Evolutionary conservation across 148 eudicot genomes (phyloP).

Genomic region (Limonium bicolor): DNA sequence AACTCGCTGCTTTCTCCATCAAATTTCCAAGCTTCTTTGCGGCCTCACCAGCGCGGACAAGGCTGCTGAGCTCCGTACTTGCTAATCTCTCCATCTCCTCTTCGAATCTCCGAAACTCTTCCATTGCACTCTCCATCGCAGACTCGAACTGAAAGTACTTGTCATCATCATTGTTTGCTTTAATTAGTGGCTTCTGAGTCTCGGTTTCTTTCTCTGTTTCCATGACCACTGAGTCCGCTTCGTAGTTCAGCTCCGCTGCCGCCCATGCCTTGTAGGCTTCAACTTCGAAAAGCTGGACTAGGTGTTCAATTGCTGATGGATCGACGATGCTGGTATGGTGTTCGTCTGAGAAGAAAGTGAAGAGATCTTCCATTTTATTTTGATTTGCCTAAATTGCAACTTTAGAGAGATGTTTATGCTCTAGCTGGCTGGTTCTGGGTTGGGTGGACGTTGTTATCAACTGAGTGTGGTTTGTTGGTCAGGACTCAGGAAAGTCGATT

Average conservation of each 20-base stretch:
- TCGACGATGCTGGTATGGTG: constrained; percentile 50
- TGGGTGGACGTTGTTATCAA: too few species aligned
- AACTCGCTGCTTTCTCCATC: constrained; percentile 47
- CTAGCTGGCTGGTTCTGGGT: too few species aligned
- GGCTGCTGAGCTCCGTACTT: constrained; percentile 21
- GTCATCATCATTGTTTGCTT: too few species aligned
- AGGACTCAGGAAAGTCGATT: too few species aligned
- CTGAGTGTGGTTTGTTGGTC: too few species aligned
- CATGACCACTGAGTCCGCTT: constrained; percentile 19
- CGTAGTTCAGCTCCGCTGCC: constrained; percentile 32
- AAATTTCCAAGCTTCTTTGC: constrained; percentile 40
- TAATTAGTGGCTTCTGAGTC: too few species aligned
- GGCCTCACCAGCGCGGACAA: constrained; percentile 26
- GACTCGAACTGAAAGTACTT: too few species aligned
- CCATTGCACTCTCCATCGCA: constrained; percentile 66
- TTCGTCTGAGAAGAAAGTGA: constrained; percentile 27
- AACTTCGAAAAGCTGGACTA: constrained; percentile 61
- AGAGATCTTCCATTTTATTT: constrained; percentile 14
- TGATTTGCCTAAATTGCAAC: too few species aligned
- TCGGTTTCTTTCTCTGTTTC: constrained; percentile 45
- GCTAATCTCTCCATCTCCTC: constrained; percentile 35
- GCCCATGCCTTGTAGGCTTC: constrained; percentile 83
- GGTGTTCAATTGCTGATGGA: constrained; percentile 50
- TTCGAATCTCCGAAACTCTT: constrained; percentile 43
- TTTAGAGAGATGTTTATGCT: too few species aligned